Conservation (phyloP, 1,284 basidiomycete genomes). For the Ceratobasidium sp. region DNA sequence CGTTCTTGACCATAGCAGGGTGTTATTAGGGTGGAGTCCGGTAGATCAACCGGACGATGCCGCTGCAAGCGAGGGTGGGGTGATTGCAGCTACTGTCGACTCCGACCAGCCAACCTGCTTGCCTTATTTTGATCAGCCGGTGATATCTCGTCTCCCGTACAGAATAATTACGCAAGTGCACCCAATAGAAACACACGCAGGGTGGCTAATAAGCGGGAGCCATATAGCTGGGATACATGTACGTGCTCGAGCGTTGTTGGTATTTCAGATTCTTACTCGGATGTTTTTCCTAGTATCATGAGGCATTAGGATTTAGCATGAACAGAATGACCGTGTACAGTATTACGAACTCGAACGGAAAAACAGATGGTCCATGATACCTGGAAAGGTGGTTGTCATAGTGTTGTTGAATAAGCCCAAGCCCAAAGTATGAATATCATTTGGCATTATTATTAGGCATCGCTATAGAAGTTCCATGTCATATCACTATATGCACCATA, state of each 20-base stretch:
- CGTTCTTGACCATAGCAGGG: background rate
- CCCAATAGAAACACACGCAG: background rate
- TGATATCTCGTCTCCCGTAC: conserved; percentile 13
- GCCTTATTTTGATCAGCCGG: background rate
- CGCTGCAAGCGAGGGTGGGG: background rate
- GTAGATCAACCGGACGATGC: background rate
- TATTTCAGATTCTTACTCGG: background rate
- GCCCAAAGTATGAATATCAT: no score
- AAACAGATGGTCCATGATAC: background rate
- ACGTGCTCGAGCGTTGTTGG: background rate
- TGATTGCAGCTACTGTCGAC: conserved; percentile 10
- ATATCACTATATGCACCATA: no score
- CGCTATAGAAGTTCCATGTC: no score
- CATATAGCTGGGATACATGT: conserved; percentile 31
- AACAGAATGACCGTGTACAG: background rate
- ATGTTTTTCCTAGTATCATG: background rate
- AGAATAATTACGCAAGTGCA: background rate
- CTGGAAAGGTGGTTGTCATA: no score
- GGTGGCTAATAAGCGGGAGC: conserved; percentile 23
- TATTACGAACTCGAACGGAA: background rate
- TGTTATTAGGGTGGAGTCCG: no score
- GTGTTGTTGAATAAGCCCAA: no score
- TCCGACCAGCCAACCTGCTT: background rate
- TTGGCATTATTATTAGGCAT: no score
- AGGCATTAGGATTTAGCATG: background rate